These are phyloP conservation scores for Alternaria sp. DNA, from an alignment of 2,329 filamentous ascomycete genomes.

Conservation along the genomic window DNA sequence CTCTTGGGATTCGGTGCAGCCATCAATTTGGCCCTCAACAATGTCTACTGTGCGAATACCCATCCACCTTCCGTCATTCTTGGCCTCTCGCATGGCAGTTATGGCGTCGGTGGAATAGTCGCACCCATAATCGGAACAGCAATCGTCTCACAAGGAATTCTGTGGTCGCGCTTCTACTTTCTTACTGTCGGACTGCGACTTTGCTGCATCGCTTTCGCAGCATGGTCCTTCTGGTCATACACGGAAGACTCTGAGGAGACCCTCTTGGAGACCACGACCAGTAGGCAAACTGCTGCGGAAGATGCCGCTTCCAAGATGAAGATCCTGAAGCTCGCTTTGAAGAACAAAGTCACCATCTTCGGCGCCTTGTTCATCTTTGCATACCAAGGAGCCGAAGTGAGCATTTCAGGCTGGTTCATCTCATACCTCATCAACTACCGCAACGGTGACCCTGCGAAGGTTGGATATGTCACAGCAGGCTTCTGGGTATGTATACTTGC, in stretches of 20 bases:
- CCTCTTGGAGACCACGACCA: constrained; percentile 55
- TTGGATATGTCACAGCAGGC: constrained; percentile 79
- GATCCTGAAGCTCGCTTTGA: constrained; percentile 59
- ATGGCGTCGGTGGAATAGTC: constrained; percentile 58
- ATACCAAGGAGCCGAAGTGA: constrained; percentile 85
- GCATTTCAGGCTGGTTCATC: constrained; percentile 85
- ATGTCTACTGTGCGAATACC: constrained; percentile 63
- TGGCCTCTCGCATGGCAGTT: constrained; percentile 71
- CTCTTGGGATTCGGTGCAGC: constrained; percentile 64
- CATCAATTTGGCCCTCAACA: constrained; percentile 61
- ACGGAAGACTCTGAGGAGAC: constrained; percentile 64
- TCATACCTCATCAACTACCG: constrained; percentile 80
- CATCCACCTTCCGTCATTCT: constrained; percentile 60
- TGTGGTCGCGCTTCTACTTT: constrained; percentile 77
- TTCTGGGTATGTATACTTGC: constrained; percentile 61
- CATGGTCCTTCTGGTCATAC: constrained; percentile 74
- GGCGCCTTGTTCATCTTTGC: constrained; percentile 83
- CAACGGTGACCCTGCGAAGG: constrained; percentile 70
- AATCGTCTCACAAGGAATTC: constrained; percentile 65
- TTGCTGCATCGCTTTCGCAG: constrained; percentile 63
- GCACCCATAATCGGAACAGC: constrained; percentile 78
- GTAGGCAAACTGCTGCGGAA: constrained; percentile 43
- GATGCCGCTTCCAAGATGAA: constrained; percentile 55
- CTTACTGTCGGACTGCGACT: constrained; percentile 67
- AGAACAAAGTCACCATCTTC: constrained; percentile 68